Conservation (phyloP, 192 early-diverging fungal species). For the Obelidium mucronatum region DNA sequence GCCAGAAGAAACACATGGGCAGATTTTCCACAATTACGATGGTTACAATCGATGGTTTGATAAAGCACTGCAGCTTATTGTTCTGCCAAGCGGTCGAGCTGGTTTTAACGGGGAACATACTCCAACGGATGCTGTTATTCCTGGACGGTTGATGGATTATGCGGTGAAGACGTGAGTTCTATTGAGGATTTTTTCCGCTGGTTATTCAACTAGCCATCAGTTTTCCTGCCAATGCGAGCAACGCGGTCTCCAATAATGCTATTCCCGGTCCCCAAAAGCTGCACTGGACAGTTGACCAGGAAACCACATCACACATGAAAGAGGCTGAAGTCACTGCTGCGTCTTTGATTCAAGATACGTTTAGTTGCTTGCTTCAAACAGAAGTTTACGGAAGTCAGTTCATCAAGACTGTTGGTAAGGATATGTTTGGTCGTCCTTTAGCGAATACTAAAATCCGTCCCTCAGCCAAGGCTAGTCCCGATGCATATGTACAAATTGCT, state of each 20-base stretch:
- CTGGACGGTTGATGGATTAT: slow-evolving; percentile 81
- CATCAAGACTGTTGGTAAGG: slow-evolving; percentile 75
- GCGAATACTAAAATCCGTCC: background rate
- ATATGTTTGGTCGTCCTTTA: background rate
- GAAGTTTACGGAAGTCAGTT: slow-evolving; percentile 81
- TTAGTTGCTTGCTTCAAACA: slow-evolving; percentile 74
- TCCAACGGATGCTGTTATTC: slow-evolving; percentile 90
- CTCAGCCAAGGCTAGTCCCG: slow-evolving; percentile 81
- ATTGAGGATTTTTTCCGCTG: background rate
- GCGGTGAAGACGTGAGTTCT: slow-evolving; percentile 65
- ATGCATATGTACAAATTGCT: slow-evolving; percentile 91
- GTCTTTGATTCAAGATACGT: slow-evolving; percentile 66
- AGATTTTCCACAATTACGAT: slow-evolving; percentile 79
- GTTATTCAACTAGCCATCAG: slow-evolving; percentile 32
- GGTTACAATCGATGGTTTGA: slow-evolving; percentile 96
- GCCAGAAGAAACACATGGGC: slow-evolving; percentile 68
- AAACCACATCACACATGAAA: slow-evolving; percentile 61
- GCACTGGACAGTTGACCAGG: slow-evolving; percentile 70
- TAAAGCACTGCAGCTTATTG: slow-evolving; percentile 89
- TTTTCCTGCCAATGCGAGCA: slow-evolving; percentile 40
- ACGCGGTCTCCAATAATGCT: slow-evolving; percentile 17
- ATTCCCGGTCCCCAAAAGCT: slow-evolving; percentile 69
- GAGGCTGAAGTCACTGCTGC: slow-evolving; percentile 70
- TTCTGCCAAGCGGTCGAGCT: slow-evolving; percentile 81
- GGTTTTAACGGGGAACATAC: slow-evolving; percentile 97